phyloP scores from a whole-genome alignment of 129 eudicot genomes.

The Ambrosia artemisiifolia region DNA sequence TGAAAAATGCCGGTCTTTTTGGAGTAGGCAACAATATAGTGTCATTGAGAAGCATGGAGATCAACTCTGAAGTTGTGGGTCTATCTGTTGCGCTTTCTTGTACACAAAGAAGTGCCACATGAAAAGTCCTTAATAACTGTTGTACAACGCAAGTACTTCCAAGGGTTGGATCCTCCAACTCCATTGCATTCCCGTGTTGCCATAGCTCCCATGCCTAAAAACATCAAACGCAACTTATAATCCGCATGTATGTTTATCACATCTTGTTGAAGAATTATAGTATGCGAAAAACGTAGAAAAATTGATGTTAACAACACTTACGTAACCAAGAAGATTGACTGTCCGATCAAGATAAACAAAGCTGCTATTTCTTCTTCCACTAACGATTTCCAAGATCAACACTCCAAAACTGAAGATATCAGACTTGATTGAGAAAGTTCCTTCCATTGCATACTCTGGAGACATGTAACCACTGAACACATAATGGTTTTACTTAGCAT shows the following conservation, averaged over 20 bases:
- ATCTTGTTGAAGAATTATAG: no score
- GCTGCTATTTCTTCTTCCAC: slow-evolving; percentile 19
- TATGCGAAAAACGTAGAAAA: not conserved
- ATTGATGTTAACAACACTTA: slow-evolving; percentile 30
- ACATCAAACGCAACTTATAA: not conserved
- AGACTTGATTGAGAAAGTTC: slow-evolving; percentile 21
- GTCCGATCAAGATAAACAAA: slow-evolving; percentile 20
- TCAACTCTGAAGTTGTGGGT: slow-evolving; percentile 15
- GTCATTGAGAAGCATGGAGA: slow-evolving; percentile 30
- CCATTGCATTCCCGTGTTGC: not conserved
- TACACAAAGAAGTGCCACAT: slow-evolving; percentile 18
- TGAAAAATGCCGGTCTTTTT: slow-evolving; percentile 22
- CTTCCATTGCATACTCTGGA: slow-evolving; percentile 29
- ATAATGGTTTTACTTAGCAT: not conserved
- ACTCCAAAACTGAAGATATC: slow-evolving; percentile 31
- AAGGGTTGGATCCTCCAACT: slow-evolving; percentile 18
- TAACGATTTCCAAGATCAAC: slow-evolving; percentile 21
- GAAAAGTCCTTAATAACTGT: slow-evolving; percentile 10
- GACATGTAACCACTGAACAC: slow-evolving; percentile 32
- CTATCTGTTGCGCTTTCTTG: slow-evolving; percentile 16
- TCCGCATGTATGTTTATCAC: no score
- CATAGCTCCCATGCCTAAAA: slow-evolving; percentile 26
- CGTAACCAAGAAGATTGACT: slow-evolving; percentile 40
- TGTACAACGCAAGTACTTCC: not conserved
- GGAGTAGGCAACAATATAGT: slow-evolving; percentile 12